Evolutionary conservation across 441 rosid species (phyloP).

Genomic region (Breynia disticha): DNA sequence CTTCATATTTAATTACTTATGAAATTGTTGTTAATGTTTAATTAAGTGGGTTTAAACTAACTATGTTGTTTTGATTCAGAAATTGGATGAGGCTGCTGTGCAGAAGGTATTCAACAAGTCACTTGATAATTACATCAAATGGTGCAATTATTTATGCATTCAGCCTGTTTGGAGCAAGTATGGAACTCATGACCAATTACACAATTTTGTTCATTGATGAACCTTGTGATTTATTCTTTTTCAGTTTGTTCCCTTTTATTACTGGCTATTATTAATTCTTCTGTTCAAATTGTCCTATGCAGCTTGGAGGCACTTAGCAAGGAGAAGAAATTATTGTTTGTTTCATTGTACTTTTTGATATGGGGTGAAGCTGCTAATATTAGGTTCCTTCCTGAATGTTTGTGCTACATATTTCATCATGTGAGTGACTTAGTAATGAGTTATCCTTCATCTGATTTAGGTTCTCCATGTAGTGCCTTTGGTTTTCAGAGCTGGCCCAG

Average conservation of each 20-base stretch:
- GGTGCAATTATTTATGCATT: conserved; percentile 85
- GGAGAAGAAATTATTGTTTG: conserved; percentile 78
- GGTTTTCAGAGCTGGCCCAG: not conserved
- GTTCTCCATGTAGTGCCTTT: not conserved
- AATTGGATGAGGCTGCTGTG: conserved; percentile 70
- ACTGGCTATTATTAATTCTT: conserved; percentile 1
- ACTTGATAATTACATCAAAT: conserved; percentile 79
- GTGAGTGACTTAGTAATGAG: conserved; percentile 31
- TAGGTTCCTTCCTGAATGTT: conserved; percentile 96
- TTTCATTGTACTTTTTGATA: conserved; percentile 75
- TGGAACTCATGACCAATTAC: conserved; percentile 12
- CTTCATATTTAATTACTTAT: too few species aligned
- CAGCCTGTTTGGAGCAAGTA: conserved; percentile 94
- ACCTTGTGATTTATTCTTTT: conserved; percentile 8
- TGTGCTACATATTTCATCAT: conserved; percentile 97
- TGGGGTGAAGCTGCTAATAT: conserved; percentile 99
- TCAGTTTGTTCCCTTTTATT: not conserved
- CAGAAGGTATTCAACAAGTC: conserved; percentile 69
- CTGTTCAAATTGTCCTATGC: conserved; percentile 18
- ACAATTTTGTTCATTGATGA: not conserved
- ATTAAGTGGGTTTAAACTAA: not conserved
- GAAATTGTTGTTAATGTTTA: too few species aligned
- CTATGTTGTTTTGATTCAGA: conserved; percentile 35
- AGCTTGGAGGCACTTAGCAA: conserved; percentile 73
- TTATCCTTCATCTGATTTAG: conserved; percentile 2